phyloP scores from a whole-genome alignment of 164 flowering plant genomes.

The Annona cherimola region DNA sequence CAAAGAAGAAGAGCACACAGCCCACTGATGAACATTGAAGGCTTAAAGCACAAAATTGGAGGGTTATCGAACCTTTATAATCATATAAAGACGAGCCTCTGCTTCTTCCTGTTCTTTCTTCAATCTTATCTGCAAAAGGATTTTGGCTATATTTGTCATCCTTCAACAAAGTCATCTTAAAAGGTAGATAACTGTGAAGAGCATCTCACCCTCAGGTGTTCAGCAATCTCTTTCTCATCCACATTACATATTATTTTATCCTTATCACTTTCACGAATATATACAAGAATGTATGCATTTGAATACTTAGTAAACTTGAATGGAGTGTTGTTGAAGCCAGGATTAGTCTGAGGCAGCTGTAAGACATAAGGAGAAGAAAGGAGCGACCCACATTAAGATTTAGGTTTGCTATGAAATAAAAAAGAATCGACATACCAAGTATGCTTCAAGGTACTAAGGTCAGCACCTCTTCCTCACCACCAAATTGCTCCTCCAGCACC shows the following conservation, averaged over 20 bases:
- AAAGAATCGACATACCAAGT: not conserved
- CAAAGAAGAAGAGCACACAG: not conserved
- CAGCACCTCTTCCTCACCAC: slow-evolving; percentile 55
- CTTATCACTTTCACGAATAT: slow-evolving; percentile 86
- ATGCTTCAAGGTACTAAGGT: not conserved
- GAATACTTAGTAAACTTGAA: slow-evolving; percentile 88
- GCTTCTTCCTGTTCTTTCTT: slow-evolving; percentile 94
- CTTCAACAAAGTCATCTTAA: not conserved
- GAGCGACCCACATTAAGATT: not conserved
- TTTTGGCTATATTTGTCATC: not conserved
- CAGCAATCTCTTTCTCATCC: slow-evolving; percentile 88
- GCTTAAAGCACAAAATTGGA: not conserved
- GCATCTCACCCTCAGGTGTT: slow-evolving; percentile 62
- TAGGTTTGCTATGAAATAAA: not conserved
- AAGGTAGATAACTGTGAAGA: not conserved
- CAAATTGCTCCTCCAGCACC: slow-evolving; percentile 54
- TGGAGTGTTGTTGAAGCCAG: slow-evolving; percentile 78
- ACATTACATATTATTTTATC: slow-evolving; percentile 81
- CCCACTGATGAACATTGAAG: not conserved
- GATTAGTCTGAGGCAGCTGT: slow-evolving; percentile 86
- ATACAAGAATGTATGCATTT: slow-evolving; percentile 94
- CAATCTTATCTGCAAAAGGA: slow-evolving; percentile 54
- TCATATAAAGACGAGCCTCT: slow-evolving; percentile 75
- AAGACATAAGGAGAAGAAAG: slow-evolving; percentile 18
- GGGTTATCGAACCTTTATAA: slow-evolving; percentile 52